Evolutionary conservation across 1,139 yeast genomes (phyloP).

Genomic region (Protomyces inundatus): DNA sequence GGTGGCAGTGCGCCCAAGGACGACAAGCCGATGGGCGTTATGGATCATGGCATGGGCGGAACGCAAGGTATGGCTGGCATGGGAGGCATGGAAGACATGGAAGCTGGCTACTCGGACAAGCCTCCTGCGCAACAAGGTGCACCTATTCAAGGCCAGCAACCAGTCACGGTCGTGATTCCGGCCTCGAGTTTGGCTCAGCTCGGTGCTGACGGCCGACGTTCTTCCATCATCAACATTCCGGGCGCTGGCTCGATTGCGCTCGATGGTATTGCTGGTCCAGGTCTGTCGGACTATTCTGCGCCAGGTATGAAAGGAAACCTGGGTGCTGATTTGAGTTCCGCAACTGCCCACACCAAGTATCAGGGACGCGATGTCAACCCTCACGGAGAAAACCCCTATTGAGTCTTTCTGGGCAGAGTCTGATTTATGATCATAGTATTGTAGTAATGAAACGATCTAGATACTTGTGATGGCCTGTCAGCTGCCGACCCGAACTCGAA

Average conservation of each 20-base stretch:
- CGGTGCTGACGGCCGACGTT: background rate
- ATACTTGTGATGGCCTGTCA: too few relatives aligned
- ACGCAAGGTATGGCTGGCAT: too few relatives aligned
- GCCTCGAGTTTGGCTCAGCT: background rate
- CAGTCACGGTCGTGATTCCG: background rate
- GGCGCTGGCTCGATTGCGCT: background rate
- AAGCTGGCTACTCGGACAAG: background rate
- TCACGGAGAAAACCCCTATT: background rate
- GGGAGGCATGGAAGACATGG: too few relatives aligned
- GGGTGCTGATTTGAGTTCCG: background rate
- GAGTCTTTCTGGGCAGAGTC: background rate
- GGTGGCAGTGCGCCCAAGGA: background rate
- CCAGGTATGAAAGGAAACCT: background rate
- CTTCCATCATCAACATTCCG: background rate
- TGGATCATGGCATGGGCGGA: background rate
- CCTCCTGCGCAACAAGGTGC: background rate
- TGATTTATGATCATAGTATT: too few relatives aligned
- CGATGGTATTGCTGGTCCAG: slow-evolving; percentile 15
- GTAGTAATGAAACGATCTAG: too few relatives aligned
- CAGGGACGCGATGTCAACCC: background rate
- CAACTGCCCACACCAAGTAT: background rate
- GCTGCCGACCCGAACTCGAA: too few relatives aligned
- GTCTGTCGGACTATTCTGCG: slow-evolving; percentile 13
- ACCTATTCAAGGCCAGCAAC: background rate
- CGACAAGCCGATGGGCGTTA: background rate